phyloP scores from a whole-genome alignment of 1,284 basidiomycete genomes.

The Inonotus hispidus region DNA sequence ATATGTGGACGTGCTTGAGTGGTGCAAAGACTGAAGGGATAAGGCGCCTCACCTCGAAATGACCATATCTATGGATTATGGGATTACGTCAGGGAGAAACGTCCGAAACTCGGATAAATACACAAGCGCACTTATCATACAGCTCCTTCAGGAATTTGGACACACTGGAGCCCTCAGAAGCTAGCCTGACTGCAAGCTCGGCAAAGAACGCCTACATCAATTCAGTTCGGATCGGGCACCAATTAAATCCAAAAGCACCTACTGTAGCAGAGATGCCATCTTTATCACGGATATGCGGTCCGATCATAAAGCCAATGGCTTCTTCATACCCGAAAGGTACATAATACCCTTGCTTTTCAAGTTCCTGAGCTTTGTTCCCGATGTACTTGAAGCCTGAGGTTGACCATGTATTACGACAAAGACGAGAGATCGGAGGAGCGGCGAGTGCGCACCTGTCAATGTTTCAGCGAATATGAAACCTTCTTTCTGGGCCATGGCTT shows the following conservation, averaged over 20 bases:
- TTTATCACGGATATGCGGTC: constrained; percentile 71
- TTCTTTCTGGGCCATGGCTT: constrained; percentile 64
- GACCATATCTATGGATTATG: constrained; percentile 39
- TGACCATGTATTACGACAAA: background rate
- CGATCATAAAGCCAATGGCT: constrained; percentile 85
- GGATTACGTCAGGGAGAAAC: background rate
- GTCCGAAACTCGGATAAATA: background rate
- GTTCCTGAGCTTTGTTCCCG: constrained; percentile 68
- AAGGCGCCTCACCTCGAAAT: constrained; percentile 44
- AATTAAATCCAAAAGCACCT: constrained; percentile 18
- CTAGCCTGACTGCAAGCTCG: constrained; percentile 53
- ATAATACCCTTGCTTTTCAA: constrained; percentile 61
- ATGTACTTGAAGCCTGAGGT: constrained; percentile 75
- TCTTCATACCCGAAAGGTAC: constrained; percentile 85
- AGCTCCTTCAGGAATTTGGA: constrained; percentile 54
- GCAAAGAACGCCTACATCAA: constrained; percentile 54
- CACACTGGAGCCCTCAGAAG: constrained; percentile 46
- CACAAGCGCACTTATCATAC: constrained; percentile 38
- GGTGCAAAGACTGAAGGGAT: background rate
- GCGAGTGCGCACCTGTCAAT: constrained; percentile 57
- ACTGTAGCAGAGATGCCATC: constrained; percentile 79
- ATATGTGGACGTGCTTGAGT: constrained; percentile 2
- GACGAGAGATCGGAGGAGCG: background rate
- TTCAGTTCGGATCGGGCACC: constrained; percentile 1
- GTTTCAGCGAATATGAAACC: constrained; percentile 81